Percentiles rank a stretch among this genome's conserved stretches.
Evolutionary conservation across 345 rosid genomes (phyloP).

Genomic region (Salix suchowensis): DNA sequence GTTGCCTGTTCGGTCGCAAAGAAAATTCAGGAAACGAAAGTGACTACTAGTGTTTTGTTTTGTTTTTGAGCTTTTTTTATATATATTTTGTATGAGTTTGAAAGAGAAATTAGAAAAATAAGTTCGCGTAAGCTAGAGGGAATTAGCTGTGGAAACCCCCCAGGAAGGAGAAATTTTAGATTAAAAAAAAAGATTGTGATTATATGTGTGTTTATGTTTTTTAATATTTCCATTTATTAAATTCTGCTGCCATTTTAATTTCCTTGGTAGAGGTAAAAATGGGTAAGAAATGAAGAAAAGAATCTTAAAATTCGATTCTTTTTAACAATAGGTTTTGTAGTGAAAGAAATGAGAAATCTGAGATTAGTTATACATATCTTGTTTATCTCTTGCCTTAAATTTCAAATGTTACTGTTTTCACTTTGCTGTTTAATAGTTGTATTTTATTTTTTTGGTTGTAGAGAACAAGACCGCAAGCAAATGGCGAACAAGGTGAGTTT

Average conservation of each 20-base stretch:
- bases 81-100: background rate
- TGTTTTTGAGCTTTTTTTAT: background rate
- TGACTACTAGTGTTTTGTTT: background rate
- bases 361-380: background rate
- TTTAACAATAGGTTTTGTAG: too few species aligned
- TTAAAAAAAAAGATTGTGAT: background rate
- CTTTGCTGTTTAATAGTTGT: background rate
- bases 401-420: background rate
- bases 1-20: constrained; percentile 5
- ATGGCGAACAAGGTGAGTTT: constrained; percentile 8
- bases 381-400: background rate
- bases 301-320: background rate
- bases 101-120: background rate
- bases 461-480: background rate
- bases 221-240: background rate
- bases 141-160: background rate
- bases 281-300: background rate
- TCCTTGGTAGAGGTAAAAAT: background rate
- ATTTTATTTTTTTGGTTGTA: background rate
- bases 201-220: background rate
- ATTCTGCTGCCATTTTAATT: background rate
- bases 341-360: background rate
- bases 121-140: background rate
- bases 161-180: background rate
- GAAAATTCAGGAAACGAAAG: constrained; percentile 4